Evolutionary conservation across 257 asterid genomes (phyloP).

Genomic region (Solanum appendiculatum): DNA sequence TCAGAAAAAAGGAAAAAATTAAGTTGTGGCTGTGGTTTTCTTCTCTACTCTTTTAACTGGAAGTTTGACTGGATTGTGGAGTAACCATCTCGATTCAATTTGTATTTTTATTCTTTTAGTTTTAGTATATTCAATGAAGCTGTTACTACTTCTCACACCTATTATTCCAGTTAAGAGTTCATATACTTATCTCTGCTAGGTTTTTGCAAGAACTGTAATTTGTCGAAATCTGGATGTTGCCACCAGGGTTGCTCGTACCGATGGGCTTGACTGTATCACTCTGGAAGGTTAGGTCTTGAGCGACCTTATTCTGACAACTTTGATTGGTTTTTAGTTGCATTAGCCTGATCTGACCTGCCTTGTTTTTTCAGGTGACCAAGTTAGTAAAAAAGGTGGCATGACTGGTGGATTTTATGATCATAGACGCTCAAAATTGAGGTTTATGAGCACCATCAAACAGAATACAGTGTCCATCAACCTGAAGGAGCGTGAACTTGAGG

Average conservation of each 20-base stretch:
- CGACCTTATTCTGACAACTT: slow-evolving; percentile 4
- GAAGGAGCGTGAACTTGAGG: slow-evolving; percentile 52
- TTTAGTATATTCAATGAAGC: not conserved
- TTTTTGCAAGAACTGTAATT: slow-evolving; percentile 85
- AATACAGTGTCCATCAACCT: slow-evolving; percentile 35
- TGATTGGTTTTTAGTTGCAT: not conserved
- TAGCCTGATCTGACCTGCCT: slow-evolving; percentile 8
- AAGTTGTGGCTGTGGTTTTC: not conserved
- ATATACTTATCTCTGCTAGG: slow-evolving; percentile 29
- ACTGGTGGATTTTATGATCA: slow-evolving; percentile 95
- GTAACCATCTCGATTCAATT: not conserved
- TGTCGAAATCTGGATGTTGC: slow-evolving; percentile 98
- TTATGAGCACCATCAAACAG: slow-evolving; percentile 63
- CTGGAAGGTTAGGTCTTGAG: slow-evolving; percentile 59
- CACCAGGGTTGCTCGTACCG: slow-evolving; percentile 75
- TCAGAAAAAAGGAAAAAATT: not conserved
- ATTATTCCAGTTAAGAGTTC: not conserved
- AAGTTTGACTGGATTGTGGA: not conserved
- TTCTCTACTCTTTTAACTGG: not conserved
- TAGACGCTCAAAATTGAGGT: slow-evolving; percentile 81
- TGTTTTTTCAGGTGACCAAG: slow-evolving; percentile 80
- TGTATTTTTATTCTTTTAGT: not conserved
- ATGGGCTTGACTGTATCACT: slow-evolving; percentile 94
- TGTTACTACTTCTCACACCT: not conserved
- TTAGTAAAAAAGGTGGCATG: slow-evolving; percentile 98